These are phyloP conservation scores for Mycosphaerella sp. DNA, from an alignment of 2,329 filamentous ascomycete genomes.

Conservation along the genomic window DNA sequence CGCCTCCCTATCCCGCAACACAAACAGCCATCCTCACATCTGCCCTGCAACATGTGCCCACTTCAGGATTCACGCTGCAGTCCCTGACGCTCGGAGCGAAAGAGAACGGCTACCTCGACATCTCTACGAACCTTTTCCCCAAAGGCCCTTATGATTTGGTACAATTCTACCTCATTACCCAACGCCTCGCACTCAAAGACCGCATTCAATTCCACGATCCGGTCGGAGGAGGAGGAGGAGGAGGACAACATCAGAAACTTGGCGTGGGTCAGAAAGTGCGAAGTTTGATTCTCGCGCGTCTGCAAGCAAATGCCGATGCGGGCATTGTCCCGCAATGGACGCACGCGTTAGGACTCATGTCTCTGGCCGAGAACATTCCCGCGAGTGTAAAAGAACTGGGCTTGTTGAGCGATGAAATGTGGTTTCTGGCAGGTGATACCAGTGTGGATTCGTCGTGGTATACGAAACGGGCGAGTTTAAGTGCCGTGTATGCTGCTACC, in stretches of 20 bases:
- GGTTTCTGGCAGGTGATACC: slow-evolving; percentile 74
- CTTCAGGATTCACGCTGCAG: slow-evolving; percentile 71
- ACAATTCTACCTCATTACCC: slow-evolving; percentile 64
- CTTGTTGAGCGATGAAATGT: slow-evolving; percentile 82
- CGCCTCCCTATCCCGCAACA: slow-evolving; percentile 58
- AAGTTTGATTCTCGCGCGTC: slow-evolving; percentile 64
- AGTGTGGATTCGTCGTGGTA: slow-evolving; percentile 88
- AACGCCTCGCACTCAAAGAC: slow-evolving; percentile 54
- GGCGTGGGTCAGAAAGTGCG: slow-evolving; percentile 56
- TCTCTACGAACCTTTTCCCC: slow-evolving; percentile 75
- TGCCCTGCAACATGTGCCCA: slow-evolving; percentile 71
- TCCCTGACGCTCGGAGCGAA: slow-evolving; percentile 71
- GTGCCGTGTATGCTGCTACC: slow-evolving; percentile 60
- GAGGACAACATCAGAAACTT: not conserved
- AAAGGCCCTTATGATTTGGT: slow-evolving; percentile 76
- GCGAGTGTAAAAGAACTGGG: slow-evolving; percentile 72
- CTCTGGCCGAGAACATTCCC: slow-evolving; percentile 70
- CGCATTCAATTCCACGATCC: slow-evolving; percentile 39
- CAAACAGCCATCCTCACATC: slow-evolving; percentile 74
- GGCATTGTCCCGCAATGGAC: slow-evolving; percentile 70
- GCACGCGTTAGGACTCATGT: slow-evolving; percentile 88
- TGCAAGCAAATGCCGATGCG: slow-evolving; percentile 62
- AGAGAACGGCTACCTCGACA: slow-evolving; percentile 79
- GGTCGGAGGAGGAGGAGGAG: not conserved
- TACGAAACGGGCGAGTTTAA: slow-evolving; percentile 58